Evolutionary conservation across 805 yeast genomes (phyloP), one percentile per base, ranked within the genome.

Genomic region (Saccharomycopsis guyanensis): DNA sequence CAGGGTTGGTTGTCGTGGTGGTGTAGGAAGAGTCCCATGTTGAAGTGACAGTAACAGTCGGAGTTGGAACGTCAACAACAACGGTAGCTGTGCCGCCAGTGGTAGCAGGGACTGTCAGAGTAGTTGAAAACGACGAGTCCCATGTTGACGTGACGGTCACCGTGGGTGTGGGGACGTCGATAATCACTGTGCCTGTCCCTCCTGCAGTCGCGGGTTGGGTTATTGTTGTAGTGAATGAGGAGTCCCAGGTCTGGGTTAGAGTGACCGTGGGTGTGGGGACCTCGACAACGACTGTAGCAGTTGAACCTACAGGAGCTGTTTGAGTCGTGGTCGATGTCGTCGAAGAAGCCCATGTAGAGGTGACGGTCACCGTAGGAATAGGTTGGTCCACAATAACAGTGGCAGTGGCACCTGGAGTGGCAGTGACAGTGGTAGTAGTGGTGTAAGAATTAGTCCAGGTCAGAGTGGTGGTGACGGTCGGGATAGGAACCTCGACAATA

Each of bases 131-230:
- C 38, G 18, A 16, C 18, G 20, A 16, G 15, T 5, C 22, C 38
- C 38, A 34, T 8, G 38, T 34, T 8, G 20, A 16, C 22, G 38
- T 34, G 38, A 34, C 38, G 22, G 38, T 34, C 18, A 34, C 38
- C 5, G 38, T 34, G 7, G 18, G 18, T 7, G 18, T 16, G 5
- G 38, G 38, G 12, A 34, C 38, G 8, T 34, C 38, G 22, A 34
- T 13, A 16, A 34, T 16, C 18, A 34, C 38, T 16, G 38, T 34
- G 38, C 22, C 38, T 16, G 38, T 16, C 8, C 38, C 38, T 7
- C 38, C 38, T 8, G 15, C 13, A 34, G 22, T 19, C 6, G 38
- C 22, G 8, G 38, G 6, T 10, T 25, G 6, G 6, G 29, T 25
- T 6, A 10, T 34, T 8, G 38, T 34, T 6, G 38, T 16, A 16